A percentile compares a stretch with the other conserved stretches of the same genome.
Evolutionary conservation across 1,139 yeast genomes (phyloP).

Genomic region (Meyerozyma guilliermondii): DNA sequence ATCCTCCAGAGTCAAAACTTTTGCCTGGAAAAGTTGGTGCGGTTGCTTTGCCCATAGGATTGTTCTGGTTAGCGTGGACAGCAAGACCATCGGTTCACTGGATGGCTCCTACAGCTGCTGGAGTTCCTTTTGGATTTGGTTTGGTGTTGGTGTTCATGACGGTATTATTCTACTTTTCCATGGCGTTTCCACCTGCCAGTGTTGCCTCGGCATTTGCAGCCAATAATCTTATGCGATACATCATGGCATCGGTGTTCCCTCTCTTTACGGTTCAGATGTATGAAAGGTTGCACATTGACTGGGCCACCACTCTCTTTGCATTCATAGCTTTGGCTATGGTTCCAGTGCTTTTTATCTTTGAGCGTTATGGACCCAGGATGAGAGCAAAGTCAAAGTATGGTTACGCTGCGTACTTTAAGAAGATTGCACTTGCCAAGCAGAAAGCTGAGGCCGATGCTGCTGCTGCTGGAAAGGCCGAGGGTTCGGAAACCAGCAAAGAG

Average conservation of each 20-base stretch:
- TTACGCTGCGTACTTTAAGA: constrained; percentile 44
- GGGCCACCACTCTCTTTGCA: constrained; percentile 36
- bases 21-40: constrained; percentile 55
- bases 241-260: constrained; percentile 57
- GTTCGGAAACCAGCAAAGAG: background rate
- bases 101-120: constrained; percentile 75
- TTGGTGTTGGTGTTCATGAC: constrained; percentile 69
- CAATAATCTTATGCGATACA: constrained; percentile 64
- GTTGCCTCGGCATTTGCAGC: constrained; percentile 81
- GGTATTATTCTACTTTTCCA: constrained; percentile 63
- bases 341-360: constrained; percentile 44
- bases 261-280: constrained; percentile 44
- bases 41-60: constrained; percentile 56
- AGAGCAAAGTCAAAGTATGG: constrained; percentile 56
- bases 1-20: constrained; percentile 34
- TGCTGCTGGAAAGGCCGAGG: constrained; percentile 6
- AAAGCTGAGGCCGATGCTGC: constrained; percentile 10
- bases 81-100: constrained; percentile 63
- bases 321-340: constrained; percentile 30
- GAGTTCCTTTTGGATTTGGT: constrained; percentile 73
- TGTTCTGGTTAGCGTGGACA: constrained; percentile 85
- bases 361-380: constrained; percentile 48
- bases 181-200: constrained; percentile 68
- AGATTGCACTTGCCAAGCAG: constrained; percentile 23
- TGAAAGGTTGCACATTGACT: constrained; percentile 28